Base-by-base conservation (phyloP, 1,284 basidiomycete species). In the Phlebopus sp. region DNA sequence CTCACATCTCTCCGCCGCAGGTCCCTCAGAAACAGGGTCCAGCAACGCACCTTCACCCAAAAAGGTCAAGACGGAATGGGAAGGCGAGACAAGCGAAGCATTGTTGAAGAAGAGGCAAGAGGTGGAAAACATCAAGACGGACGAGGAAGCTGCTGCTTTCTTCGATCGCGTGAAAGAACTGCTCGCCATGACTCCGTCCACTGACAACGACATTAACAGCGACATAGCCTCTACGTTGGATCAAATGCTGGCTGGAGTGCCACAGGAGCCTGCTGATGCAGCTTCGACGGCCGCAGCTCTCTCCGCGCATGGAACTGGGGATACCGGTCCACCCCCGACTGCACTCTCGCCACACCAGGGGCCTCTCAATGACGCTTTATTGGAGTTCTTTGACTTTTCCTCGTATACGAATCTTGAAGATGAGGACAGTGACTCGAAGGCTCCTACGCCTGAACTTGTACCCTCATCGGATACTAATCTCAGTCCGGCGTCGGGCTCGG, bases 401-500 rank as follows among this genome's bases (percentile, higher is more conserved):
- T 74, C 72, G 8, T 84, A 78, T 57, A 72, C 70, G 32, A 71
- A 71, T 14, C 60, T 70, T 11, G 81, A 82, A 40, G 82, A 83
- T 37, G 80, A 83, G 50, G 84, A 86, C 37, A 70, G 67, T 44
- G 75, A 71, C 27, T 83, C 80, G 15, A 85, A 84, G 59, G 77
- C 78, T 18, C 71, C 75, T 5, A 89, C 86, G 5, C 86, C 86
- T 6, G 87, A 89, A 49, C 73, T 90, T 41, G 69, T 84, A 13
- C 73, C 73, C 31, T 77, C 81, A 18, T 84, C 85, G 11, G 87
- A 87, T 50, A 79, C 86, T 11, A 86, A 86, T 57, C 81, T 78
- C 14, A 88, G 86, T 63, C 87, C 87, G 2, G 83, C 84, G 58
- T 89, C 86, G 15, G 79, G 76, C n/a, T 78, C 78, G 8, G 84